Percentiles rank a stretch among this genome's conserved stretches.
Evolutionary conservation across 768 basidiomycete species (phyloP).

Genomic region (Tylopilus cervinicoccineus): DNA sequence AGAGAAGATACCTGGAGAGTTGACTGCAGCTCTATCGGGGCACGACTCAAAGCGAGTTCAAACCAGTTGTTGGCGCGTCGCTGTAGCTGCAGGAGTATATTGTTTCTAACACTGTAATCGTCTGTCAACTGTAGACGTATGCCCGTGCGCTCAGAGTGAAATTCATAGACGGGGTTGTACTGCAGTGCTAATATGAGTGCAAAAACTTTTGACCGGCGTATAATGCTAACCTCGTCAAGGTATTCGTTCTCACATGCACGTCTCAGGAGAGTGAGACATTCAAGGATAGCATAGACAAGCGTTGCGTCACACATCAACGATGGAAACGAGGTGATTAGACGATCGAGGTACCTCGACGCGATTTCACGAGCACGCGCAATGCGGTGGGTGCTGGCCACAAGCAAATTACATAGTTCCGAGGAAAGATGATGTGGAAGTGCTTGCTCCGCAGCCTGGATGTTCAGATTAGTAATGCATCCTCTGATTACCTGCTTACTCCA

Average conservation of each 20-base stretch:
- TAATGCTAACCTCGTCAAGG: slow-evolving; percentile 69
- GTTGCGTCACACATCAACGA: slow-evolving; percentile 89
- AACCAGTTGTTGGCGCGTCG: slow-evolving; percentile 81
- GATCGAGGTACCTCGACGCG: slow-evolving; percentile 78
- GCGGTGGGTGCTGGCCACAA: slow-evolving; percentile 79
- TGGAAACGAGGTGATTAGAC: slow-evolving; percentile 86
- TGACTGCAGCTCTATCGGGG: slow-evolving; percentile 89
- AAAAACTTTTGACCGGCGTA: background rate
- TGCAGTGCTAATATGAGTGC: slow-evolving; percentile 28
- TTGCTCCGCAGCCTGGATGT: slow-evolving; percentile 73
- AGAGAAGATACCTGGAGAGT: slow-evolving; percentile 71
- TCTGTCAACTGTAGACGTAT: slow-evolving; percentile 81
- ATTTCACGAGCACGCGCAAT: slow-evolving; percentile 77
- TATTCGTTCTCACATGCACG: slow-evolving; percentile 89
- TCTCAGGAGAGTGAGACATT: slow-evolving; percentile 85
- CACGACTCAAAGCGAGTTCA: slow-evolving; percentile 77
- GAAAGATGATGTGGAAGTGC: slow-evolving; percentile 66
- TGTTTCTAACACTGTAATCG: slow-evolving; percentile 79
- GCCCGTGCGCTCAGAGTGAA: slow-evolving; percentile 70
- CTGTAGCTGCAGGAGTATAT: slow-evolving; percentile 74
- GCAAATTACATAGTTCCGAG: slow-evolving; percentile 67
- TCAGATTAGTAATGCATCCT: slow-evolving; percentile 68
- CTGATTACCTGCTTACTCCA: slow-evolving; percentile 61
- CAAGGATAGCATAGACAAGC: slow-evolving; percentile 85
- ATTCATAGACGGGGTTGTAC: slow-evolving; percentile 88